phyloP scores from a whole-genome alignment of 192 early-diverging fungal species.

The Linnemannia elongata region DNA sequence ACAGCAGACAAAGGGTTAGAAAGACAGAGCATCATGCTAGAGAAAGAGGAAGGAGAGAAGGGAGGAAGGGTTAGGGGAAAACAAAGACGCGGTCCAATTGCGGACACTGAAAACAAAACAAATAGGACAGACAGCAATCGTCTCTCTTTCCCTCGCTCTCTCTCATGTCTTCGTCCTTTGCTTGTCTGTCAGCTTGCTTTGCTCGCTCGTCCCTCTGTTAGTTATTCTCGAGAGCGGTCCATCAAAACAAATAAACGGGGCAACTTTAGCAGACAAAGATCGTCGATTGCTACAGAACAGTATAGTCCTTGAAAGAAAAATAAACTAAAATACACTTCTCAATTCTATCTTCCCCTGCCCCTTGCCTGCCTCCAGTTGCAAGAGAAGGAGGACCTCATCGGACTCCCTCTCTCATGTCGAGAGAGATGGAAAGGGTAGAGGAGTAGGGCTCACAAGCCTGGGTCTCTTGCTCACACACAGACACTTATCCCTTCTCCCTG shows the following conservation, averaged over 20 bases:
- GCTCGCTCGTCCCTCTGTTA: neutral
- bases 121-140: neutral
- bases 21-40: neutral
- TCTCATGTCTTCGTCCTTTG: neutral
- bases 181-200: too few relatives aligned
- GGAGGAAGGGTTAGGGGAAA: neutral
- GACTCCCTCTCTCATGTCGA: neutral
- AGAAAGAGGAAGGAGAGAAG: neutral
- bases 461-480: neutral
- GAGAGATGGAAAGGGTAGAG: neutral
- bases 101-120: slow-evolving; percentile 8
- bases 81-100: slow-evolving; percentile 4
- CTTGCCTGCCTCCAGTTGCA: too few relatives aligned
- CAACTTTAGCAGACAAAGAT: neutral
- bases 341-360: neutral
- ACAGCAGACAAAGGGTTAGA: neutral
- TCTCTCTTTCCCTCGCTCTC: neutral
- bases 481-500: neutral
- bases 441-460: neutral
- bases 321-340: neutral
- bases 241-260: neutral
- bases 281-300: neutral
- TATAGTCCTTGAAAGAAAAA: neutral
- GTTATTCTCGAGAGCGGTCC: neutral
- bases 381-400: neutral